Percentiles rank a stretch among this genome's conserved stretches.
Conservation (phyloP, 192 early-diverging fungal genomes). For the Allomyces javanicus region DNA sequence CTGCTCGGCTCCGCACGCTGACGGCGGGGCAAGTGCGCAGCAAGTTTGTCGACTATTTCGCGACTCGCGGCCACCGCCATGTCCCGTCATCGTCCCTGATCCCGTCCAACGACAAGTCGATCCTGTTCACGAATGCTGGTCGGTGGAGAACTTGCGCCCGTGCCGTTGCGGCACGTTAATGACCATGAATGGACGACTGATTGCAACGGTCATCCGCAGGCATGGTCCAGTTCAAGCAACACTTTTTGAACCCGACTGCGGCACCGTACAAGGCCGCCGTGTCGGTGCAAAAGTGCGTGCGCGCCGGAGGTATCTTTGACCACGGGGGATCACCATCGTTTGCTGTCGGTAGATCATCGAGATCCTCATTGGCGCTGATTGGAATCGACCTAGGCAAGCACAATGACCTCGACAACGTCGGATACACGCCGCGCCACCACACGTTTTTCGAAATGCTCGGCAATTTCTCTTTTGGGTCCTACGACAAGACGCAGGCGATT, state of each 20-base stretch:
- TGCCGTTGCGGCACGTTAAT: not conserved
- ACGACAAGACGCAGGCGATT: constrained; percentile 28
- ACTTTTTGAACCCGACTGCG: constrained; percentile 23
- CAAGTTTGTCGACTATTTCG: constrained; percentile 15
- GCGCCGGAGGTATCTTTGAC: constrained; percentile 23
- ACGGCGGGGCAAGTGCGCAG: no score
- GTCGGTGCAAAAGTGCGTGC: constrained; percentile 29
- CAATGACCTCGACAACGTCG: constrained; percentile 42
- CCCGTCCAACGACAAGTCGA: constrained; percentile 32
- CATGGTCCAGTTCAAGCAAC: constrained; percentile 37
- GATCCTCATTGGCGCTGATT: not conserved
- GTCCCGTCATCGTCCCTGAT: constrained; percentile 25
- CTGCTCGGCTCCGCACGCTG: no score
- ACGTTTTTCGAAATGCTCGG: constrained; percentile 51
- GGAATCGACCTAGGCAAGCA: constrained; percentile 18
- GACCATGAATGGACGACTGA: not conserved
- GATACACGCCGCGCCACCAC: constrained; percentile 40
- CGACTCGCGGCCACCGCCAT: constrained; percentile 12
- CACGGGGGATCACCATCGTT: not conserved
- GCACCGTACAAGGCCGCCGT: constrained; percentile 25
- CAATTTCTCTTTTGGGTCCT: constrained; percentile 40
- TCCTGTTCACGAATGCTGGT: constrained; percentile 41
- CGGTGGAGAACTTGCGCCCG: not conserved
- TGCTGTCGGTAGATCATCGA: not conserved
- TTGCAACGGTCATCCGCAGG: constrained; percentile 8